Conservation (phyloP, 805 yeast species). For the Spathaspora hagerdaliae region DNA sequence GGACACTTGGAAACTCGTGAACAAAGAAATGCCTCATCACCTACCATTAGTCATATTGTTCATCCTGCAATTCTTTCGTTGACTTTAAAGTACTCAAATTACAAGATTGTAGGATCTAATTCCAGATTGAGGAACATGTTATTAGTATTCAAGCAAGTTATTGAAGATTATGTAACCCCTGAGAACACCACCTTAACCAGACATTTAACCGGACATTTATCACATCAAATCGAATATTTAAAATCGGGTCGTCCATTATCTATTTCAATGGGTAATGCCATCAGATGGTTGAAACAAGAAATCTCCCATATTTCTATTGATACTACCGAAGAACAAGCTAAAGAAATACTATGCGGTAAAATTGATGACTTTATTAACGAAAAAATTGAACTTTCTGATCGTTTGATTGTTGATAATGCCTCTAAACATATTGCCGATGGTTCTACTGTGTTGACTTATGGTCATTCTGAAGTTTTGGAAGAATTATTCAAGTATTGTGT, state of each 20-base stretch:
- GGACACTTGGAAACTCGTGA: conserved; percentile 79
- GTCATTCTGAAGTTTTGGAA: conserved; percentile 79
- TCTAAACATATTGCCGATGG: conserved; percentile 71
- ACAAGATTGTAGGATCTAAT: conserved; percentile 84
- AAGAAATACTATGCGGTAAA: conserved; percentile 53
- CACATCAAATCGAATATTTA: conserved; percentile 89
- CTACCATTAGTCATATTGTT: conserved; percentile 60
- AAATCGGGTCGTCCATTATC: conserved; percentile 89
- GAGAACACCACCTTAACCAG: conserved; percentile 80
- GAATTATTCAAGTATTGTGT: conserved; percentile 68
- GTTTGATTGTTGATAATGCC: conserved; percentile 77
- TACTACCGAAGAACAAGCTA: conserved; percentile 63
- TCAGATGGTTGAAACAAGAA: conserved; percentile 94
- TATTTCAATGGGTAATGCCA: conserved; percentile 95
- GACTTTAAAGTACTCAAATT: conserved; percentile 77
- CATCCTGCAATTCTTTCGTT: conserved; percentile 83
- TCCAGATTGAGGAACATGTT: conserved; percentile 83
- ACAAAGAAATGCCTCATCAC: conserved; percentile 61
- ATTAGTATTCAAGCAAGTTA: conserved; percentile 75
- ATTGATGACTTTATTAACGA: conserved; percentile 83
- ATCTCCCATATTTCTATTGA: conserved; percentile 80
- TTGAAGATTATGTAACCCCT: conserved; percentile 80
- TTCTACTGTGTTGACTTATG: conserved; percentile 80
- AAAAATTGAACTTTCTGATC: conserved; percentile 77
- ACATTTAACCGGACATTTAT: conserved; percentile 80